Evolutionary conservation across 495 filamentous ascomycete species (phyloP).

Genomic region (Barbatosphaeria neglecta): DNA sequence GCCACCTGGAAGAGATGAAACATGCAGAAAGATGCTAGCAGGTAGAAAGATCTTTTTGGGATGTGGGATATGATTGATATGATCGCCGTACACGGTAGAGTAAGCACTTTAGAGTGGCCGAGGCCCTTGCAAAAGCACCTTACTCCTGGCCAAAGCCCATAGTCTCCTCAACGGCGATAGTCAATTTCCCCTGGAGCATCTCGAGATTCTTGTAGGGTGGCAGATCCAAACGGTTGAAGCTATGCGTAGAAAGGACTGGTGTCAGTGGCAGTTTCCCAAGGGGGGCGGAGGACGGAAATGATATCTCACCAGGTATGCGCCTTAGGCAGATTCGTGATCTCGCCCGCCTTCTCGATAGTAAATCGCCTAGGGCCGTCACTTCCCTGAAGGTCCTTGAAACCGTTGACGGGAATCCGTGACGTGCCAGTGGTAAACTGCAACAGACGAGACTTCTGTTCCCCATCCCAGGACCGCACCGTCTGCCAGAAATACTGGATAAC

Average conservation of each 20-base stretch:
- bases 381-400: conserved; percentile 98
- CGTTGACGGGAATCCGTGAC: conserved; percentile 95
- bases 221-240: conserved; percentile 95
- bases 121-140: too few relatives aligned
- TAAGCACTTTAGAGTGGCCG: too few relatives aligned
- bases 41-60: too few relatives aligned
- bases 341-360: conserved; percentile 95
- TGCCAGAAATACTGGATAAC: conserved; percentile 99
- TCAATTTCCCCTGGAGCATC: conserved; percentile 73
- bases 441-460: conserved; percentile 92
- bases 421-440: conserved; percentile 97
- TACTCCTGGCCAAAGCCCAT: conserved; percentile 98
- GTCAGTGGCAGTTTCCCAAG: conserved; percentile 19
- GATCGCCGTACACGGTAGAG: too few relatives aligned
- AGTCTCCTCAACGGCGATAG: conserved; percentile 95
- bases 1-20: too few relatives aligned
- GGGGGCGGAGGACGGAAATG: neutral
- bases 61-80: too few relatives aligned
- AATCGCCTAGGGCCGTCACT: conserved; percentile 92
- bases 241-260: conserved; percentile 20
- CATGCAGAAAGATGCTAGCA: too few relatives aligned
- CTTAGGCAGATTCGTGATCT: conserved; percentile 81
- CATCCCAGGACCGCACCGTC: conserved; percentile 89
- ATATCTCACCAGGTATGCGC: conserved; percentile 84
- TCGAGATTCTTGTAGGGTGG: conserved; percentile 88